Evolutionary conservation across 345 rosid species (phyloP).

Genomic region (Geranium rotundifolium): DNA sequence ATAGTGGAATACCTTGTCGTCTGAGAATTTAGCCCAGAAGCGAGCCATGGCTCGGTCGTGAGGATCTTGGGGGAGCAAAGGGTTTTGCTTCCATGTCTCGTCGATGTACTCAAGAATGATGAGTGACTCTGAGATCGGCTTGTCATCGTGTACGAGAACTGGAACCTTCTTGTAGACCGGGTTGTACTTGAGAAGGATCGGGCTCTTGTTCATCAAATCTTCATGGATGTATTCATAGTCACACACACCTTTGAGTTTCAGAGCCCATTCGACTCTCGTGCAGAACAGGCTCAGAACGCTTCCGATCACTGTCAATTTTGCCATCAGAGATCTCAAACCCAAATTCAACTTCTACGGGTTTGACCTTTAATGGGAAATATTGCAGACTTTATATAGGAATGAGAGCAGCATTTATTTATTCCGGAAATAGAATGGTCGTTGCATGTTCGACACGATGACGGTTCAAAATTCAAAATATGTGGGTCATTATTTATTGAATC

Average conservation of each 20-base stretch:
- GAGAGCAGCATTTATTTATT: no score
- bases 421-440: no score
- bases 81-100: constrained; percentile 14
- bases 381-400: no score
- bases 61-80: constrained; percentile 19
- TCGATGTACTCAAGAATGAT: constrained; percentile 21
- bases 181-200: constrained; percentile 15
- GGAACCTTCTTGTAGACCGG: constrained; percentile 25
- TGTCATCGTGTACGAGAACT: constrained; percentile 16
- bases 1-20: constrained; percentile 17
- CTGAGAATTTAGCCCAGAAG: constrained; percentile 24
- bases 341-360: no score
- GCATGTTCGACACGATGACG: no score
- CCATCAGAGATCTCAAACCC: not conserved
- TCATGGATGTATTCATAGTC: constrained; percentile 16
- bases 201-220: constrained; percentile 20
- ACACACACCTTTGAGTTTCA: constrained; percentile 19
- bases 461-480: no score
- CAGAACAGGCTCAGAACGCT: constrained; percentile 7
- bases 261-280: constrained; percentile 22
- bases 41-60: constrained; percentile 20
- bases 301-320: constrained; percentile 13
- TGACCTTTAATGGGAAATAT: not conserved
- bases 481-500: no score
- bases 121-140: constrained; percentile 15